A percentile compares a stretch with the other conserved stretches of the same genome.
phyloP scores from a whole-genome alignment of 202 grass and related monocot species.

The Thinopyrum obtusiflorum region DNA sequence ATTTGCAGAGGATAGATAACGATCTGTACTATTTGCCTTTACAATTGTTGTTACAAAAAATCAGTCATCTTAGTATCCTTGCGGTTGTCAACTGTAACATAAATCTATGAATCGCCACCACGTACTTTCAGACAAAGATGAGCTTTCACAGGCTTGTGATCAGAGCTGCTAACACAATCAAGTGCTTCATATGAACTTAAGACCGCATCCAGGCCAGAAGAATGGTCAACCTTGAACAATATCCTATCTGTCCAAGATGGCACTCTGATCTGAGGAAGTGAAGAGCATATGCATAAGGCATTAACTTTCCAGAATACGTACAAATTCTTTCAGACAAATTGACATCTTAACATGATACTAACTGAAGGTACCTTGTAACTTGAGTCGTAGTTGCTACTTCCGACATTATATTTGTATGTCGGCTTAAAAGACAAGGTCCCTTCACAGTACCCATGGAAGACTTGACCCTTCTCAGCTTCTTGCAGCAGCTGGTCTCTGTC shows the following conservation, averaged over 20 bases:
- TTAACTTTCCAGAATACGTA: neutral
- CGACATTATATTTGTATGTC: conserved; percentile 68
- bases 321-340: neutral
- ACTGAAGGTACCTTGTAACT: conserved; percentile 44
- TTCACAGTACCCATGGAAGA: conserved; percentile 61
- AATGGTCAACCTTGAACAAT: conserved; percentile 62
- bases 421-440: conserved; percentile 65
- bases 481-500: conserved; percentile 66
- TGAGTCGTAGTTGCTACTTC: conserved; percentile 58
- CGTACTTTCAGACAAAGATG: conserved; percentile 59
- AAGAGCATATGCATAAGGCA: neutral
- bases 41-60: conserved; percentile 16
- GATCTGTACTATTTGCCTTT: neutral
- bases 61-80: neutral
- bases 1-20: neutral
- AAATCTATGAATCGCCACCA: neutral
- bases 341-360: neutral
- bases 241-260: conserved; percentile 80
- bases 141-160: conserved; percentile 66
- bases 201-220: conserved; percentile 53
- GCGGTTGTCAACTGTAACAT: neutral
- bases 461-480: conserved; percentile 61
- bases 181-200: conserved; percentile 63
- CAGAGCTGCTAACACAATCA: conserved; percentile 55
- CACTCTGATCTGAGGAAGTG: conserved; percentile 48